Evolutionary conservation across 371 early-diverging fungal species (phyloP), one percentile per base, ranked within the genome.

Genomic region (Syncephalastrum contaminatum): DNA sequence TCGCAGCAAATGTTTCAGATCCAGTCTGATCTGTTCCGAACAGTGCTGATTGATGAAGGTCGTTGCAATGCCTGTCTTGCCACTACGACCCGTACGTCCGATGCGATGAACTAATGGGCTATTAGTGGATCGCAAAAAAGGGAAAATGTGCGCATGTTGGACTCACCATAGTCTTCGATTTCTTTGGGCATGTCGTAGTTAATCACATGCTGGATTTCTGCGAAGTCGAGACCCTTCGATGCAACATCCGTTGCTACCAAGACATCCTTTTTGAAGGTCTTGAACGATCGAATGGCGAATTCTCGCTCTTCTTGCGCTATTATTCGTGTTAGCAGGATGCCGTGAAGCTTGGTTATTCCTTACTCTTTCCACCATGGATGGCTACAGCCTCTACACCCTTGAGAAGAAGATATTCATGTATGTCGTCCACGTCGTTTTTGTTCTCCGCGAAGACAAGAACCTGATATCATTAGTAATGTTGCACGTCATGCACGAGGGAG

Each of bases 401-500:
- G 30, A 94, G 68, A 40, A 95, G 75, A 43, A 99, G 73, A 62
- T 93, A 94, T 67, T 98, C 95, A 57, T 95, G 95, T 24, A 99
- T 93, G 66, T 97, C 96, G 63, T 99, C 99, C n/a, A 99, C 99
- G 64, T 97, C 98, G 70, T 94, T 90, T 67, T 99, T 99, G 76
- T 94, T 99, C 68, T 99, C 99, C 24, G 98, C 96, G 80, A 99
- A 99, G 19, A 99, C 88, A 49, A 99, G 80, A 0, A 97, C 85
- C 84, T 86, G 60, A 51, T 19, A 48, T n/a, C 14, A 51, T 16
- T 42, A 7, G 24, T 30, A 18, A 48, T 12, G 2, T 42, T 22
- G 12, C 19, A 27, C 20, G 49, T 30, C n/a, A 15, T 14, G 20
- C 43, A 44, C 19, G 22, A 10, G 18, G 19, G 16, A 16, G 46